Percentiles rank a stretch among this genome's conserved stretches.
Evolutionary conservation across 1,284 basidiomycete species (phyloP).

Genomic region (Ceratobasidium sp.): DNA sequence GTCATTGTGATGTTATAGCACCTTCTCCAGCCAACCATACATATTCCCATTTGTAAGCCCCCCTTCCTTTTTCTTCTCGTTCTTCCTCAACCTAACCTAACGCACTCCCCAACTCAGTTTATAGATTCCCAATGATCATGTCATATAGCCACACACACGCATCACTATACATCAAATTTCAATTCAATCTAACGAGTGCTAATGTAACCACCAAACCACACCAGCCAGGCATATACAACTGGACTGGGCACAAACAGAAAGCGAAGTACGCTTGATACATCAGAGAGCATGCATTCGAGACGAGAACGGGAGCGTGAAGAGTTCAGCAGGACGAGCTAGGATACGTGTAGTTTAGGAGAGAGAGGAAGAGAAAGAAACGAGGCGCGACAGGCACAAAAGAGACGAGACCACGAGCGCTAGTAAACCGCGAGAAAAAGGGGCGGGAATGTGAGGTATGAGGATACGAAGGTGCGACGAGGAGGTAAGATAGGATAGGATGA

Average conservation of each 20-base stretch:
- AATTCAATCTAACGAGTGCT: conserved; percentile 18
- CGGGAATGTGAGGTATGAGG: conserved; percentile 28
- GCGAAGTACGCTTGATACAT: conserved; percentile 29
- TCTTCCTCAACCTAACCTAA: neutral
- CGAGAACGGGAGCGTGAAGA: no score
- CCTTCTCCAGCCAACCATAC: neutral
- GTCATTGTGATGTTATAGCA: conserved; percentile 43
- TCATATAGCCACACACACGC: neutral
- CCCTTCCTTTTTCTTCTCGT: neutral
- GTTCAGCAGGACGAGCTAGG: conserved; percentile 1
- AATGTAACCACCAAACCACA: neutral
- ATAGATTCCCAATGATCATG: neutral
- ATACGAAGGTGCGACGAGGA: conserved; percentile 3
- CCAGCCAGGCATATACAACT: neutral
- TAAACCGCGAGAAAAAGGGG: conserved; percentile 33
- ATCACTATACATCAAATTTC: conserved; percentile 23
- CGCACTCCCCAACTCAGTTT: no score
- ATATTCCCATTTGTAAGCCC: neutral
- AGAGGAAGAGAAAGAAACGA: neutral
- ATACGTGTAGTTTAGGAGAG: neutral
- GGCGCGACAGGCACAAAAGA: neutral
- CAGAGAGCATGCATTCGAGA: conserved; percentile 1
- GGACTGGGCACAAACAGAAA: conserved; percentile 6
- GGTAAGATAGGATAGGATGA: neutral
- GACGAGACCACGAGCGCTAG: neutral